Percentiles rank a stretch among this genome's conserved stretches.
These are phyloP conservation scores for Diplodia intermedia DNA, from an alignment of 2,329 filamentous ascomycete genomes.

Conservation along the genomic window DNA sequence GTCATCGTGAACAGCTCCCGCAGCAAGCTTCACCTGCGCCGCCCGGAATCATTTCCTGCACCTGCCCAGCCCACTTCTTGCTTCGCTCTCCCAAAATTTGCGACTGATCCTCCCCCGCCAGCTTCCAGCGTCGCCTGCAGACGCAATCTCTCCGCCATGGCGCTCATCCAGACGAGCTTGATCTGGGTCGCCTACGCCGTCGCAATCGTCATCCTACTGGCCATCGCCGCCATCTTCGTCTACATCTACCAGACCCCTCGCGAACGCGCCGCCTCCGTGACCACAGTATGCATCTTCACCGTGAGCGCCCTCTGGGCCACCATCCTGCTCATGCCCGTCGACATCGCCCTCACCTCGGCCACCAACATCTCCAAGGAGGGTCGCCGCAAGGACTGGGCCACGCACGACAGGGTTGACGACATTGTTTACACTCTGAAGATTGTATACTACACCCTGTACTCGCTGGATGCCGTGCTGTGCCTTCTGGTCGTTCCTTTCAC, in stretches of 20 bases:
- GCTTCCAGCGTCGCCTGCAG: background rate
- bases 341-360: slow-evolving; percentile 91
- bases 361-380: slow-evolving; percentile 79
- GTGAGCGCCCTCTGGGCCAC: slow-evolving; percentile 89
- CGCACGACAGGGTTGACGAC: slow-evolving; percentile 75
- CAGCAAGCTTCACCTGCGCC: slow-evolving; percentile 23
- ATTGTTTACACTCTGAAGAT: slow-evolving; percentile 83
- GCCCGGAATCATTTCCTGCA: background rate
- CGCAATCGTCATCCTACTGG: slow-evolving; percentile 76
- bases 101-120: background rate
- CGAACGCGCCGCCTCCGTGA: slow-evolving; percentile 84
- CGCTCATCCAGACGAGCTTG: slow-evolving; percentile 81
- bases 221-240: slow-evolving; percentile 82
- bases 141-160: slow-evolving; percentile 54
- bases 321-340: slow-evolving; percentile 88
- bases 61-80: background rate
- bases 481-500: slow-evolving; percentile 90
- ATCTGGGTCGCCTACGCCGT: slow-evolving; percentile 96
- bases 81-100: background rate
- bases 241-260: slow-evolving; percentile 90
- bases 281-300: slow-evolving; percentile 83
- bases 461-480: slow-evolving; percentile 87
- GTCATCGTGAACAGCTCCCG: slow-evolving; percentile 19
- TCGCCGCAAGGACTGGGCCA: slow-evolving; percentile 93
- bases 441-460: slow-evolving; percentile 93